Evolutionary conservation across 2,329 filamentous ascomycete species (phyloP), one percentile per base, ranked within the genome.

Genomic region (Elsinoe arachidis): DNA sequence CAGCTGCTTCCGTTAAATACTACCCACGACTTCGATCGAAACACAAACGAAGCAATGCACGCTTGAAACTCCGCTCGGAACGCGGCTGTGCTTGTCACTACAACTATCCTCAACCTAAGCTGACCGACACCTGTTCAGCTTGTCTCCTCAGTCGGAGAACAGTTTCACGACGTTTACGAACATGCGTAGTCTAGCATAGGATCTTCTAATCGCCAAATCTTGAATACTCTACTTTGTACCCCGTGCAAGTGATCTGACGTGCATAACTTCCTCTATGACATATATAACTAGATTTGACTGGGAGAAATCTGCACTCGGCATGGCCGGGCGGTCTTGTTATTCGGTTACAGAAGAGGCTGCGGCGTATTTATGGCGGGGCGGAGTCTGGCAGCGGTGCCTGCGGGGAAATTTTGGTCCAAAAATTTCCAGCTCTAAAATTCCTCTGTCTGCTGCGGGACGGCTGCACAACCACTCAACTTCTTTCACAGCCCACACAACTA

Each of bases 401-500:
- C 46, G 46, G 46, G 46, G 46, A 51, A 35, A 34, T 34, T 34
- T 35, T 35, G 7, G 34, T 2, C 3, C n/a, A 53, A 38, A 39
- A 53, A 53, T 53, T 53, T 53, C 49, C 49, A 53, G 49, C 33
- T 37, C 33, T 41, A 4, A 41, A 41, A 41, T 15, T 41, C 17
- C n/a, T 6, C 38, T 39, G 37, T 26, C 23, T 26, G 5, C 7
- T 2, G 26, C 26, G 26, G 26, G 7, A 5, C 26, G 4, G 26
- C 26, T 9, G 26, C 7, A 30, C 26, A 30, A 30, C 26, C 26
- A 30, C 26, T 30, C 12, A 17, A 23, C 2, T 34, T 51, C 26
- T 51, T 30, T 5, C 14, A 55, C 33, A 55, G 7, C 2, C 43
- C 43, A 47, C 43, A 11, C 33, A 55, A 53, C 64, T 63, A 76